These are phyloP conservation scores for Brassica rapa DNA, from an alignment of 345 rosid species.

Conservation along the genomic window DNA sequence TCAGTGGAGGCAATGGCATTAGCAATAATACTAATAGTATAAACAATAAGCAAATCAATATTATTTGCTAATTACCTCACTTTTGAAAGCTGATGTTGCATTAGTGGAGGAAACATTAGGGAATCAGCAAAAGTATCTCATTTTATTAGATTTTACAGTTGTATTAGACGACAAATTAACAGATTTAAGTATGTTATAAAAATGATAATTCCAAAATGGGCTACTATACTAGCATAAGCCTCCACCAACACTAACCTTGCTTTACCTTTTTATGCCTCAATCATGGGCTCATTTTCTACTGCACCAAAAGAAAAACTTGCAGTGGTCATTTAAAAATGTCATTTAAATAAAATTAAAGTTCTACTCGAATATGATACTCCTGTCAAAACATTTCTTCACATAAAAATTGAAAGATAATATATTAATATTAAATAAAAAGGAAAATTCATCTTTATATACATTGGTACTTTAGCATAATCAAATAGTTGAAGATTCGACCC, in stretches of 20 bases:
- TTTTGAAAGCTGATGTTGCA: slow-evolving; percentile 24
- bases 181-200: slow-evolving; percentile 18
- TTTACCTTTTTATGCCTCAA: slow-evolving; percentile 31
- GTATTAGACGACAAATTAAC: slow-evolving; percentile 28
- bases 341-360: slow-evolving; percentile 24
- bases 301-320: slow-evolving; percentile 11
- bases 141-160: slow-evolving; percentile 21
- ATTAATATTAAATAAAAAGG: neutral
- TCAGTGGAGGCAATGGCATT: slow-evolving; percentile 26
- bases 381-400: slow-evolving; percentile 12
- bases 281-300: slow-evolving; percentile 29
- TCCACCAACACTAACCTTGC: slow-evolving; percentile 39
- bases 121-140: slow-evolving; percentile 30
- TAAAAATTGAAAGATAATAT: slow-evolving; percentile 4
- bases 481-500: slow-evolving; percentile 31
- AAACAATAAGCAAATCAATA: slow-evolving; percentile 17
- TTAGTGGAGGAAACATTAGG: slow-evolving; percentile 38
- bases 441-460: neutral
- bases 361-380: slow-evolving; percentile 32
- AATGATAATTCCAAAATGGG: slow-evolving; percentile 30
- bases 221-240: slow-evolving; percentile 29
- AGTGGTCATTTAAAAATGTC: slow-evolving; percentile 14
- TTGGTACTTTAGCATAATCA: slow-evolving; percentile 31
- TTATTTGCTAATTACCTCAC: neutral
- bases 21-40: slow-evolving; percentile 16